Percentiles rank a stretch among this genome's conserved stretches.
These are phyloP conservation scores for Xylariaceae sp. DNA, from an alignment of 2,329 filamentous ascomycete genomes.

Conservation along the genomic window DNA sequence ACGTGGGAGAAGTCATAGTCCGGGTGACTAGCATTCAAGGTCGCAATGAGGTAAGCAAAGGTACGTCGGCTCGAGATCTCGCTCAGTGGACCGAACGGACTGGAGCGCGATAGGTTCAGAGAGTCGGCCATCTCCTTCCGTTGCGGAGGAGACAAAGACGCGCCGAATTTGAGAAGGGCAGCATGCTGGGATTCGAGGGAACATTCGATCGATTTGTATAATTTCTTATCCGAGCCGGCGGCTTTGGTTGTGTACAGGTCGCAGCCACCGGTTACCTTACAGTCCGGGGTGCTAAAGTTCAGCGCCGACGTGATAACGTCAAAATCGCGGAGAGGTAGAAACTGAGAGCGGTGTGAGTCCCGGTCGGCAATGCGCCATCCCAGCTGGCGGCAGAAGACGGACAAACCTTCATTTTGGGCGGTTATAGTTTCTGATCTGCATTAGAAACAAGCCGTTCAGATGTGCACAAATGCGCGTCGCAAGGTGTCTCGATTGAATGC, in stretches of 20 bases:
- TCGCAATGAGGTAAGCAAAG: slow-evolving; percentile 94
- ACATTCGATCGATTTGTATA: slow-evolving; percentile 92
- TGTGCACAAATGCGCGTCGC: slow-evolving; percentile 1
- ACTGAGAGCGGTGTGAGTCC: slow-evolving; percentile 47
- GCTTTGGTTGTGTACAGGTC: slow-evolving; percentile 98
- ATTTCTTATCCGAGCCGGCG: slow-evolving; percentile 89
- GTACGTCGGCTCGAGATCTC: slow-evolving; percentile 84
- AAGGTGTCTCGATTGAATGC: slow-evolving; percentile 3
- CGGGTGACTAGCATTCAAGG: slow-evolving; percentile 88
- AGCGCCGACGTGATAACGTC: slow-evolving; percentile 87
- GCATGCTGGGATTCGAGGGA: slow-evolving; percentile 89
- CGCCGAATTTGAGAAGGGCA: slow-evolving; percentile 77
- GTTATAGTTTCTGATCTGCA: background rate
- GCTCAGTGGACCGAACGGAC: slow-evolving; percentile 85
- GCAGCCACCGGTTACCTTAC: slow-evolving; percentile 86
- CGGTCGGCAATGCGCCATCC: background rate
- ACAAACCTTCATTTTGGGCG: slow-evolving; percentile 28
- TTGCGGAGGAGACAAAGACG: slow-evolving; percentile 79
- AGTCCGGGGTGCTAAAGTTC: slow-evolving; percentile 92
- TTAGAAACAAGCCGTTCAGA: slow-evolving; percentile 1
- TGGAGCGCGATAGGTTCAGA: slow-evolving; percentile 76
- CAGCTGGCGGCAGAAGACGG: background rate
- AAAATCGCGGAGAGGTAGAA: slow-evolving; percentile 83
- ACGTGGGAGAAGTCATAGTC: slow-evolving; percentile 98
- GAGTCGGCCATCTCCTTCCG: slow-evolving; percentile 61